Evolutionary conservation across 768 basidiomycete species (phyloP).

Genomic region (Baorangia bicolor): DNA sequence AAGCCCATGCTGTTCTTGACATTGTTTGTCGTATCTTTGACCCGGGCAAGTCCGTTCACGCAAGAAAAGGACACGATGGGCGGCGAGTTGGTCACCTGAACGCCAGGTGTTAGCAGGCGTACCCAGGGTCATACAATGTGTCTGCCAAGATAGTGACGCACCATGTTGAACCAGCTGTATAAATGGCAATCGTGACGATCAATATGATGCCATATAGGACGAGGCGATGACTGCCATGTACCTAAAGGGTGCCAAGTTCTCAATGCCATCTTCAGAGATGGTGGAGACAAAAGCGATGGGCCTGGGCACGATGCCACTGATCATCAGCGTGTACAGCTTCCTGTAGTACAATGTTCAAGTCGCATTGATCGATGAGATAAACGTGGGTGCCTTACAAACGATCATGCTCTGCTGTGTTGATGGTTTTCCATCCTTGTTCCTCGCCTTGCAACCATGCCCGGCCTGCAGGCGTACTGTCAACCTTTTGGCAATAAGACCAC

Average conservation of each 20-base stretch:
- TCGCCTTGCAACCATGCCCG: slow-evolving; percentile 34
- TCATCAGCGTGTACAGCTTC: slow-evolving; percentile 34
- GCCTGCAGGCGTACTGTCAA: slow-evolving; percentile 25
- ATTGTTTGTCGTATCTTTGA: slow-evolving; percentile 46
- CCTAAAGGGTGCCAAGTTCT: slow-evolving; percentile 40
- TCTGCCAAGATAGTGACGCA: background rate
- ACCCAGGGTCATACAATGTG: too few relatives aligned
- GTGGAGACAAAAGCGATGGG: slow-evolving; percentile 44
- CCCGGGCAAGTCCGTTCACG: slow-evolving; percentile 5
- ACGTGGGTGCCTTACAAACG: slow-evolving; percentile 18
- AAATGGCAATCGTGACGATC: background rate
- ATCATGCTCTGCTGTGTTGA: slow-evolving; percentile 29
- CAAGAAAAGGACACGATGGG: slow-evolving; percentile 40
- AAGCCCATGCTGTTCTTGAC: slow-evolving; percentile 41
- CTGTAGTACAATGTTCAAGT: slow-evolving; percentile 4
- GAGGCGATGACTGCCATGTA: too few relatives aligned
- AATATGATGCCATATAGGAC: too few relatives aligned
- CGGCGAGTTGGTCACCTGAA: slow-evolving; percentile 22
- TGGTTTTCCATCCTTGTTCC: slow-evolving; percentile 34
- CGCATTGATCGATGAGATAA: background rate
- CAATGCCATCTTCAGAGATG: slow-evolving; percentile 27
- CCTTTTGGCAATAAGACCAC: slow-evolving; percentile 32
- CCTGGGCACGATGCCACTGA: slow-evolving; percentile 37
- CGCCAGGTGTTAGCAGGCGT: background rate
- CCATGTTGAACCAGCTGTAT: slow-evolving; percentile 28